These are phyloP conservation scores for Penicillium decumbens DNA, from an alignment of 2,329 filamentous ascomycete genomes.

Conservation along the genomic window DNA sequence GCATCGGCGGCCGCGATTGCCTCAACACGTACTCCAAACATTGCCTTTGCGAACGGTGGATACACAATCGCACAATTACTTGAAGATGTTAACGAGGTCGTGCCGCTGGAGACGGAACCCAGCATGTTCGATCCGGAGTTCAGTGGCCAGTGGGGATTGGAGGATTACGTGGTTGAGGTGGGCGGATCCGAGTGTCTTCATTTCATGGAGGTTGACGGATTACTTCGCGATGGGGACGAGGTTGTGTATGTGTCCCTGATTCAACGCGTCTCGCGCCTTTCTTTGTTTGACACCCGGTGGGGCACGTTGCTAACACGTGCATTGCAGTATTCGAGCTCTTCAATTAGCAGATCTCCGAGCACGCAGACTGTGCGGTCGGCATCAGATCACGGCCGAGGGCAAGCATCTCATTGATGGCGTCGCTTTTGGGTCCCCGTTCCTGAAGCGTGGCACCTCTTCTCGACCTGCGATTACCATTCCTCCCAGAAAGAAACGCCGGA, in stretches of 20 bases:
- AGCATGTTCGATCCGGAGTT: conserved; percentile 28
- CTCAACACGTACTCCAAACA: conserved; percentile 34
- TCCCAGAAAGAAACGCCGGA: conserved; percentile 64
- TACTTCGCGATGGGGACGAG: conserved; percentile 79
- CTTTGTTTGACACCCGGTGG: neutral
- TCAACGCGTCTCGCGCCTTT: neutral
- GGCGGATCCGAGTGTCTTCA: conserved; percentile 83
- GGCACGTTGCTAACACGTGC: neutral
- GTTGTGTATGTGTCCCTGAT: conserved; percentile 59
- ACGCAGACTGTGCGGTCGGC: conserved; percentile 67
- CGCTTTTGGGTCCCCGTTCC: conserved; percentile 70
- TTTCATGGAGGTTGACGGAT: conserved; percentile 65
- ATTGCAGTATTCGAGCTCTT: conserved; percentile 68
- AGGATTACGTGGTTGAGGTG: conserved; percentile 84
- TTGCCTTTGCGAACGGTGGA: conserved; percentile 44
- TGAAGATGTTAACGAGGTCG: conserved; percentile 69
- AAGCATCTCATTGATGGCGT: conserved; percentile 80
- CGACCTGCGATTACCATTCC: conserved; percentile 68
- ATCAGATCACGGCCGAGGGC: conserved; percentile 75
- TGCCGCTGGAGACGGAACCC: conserved; percentile 69
- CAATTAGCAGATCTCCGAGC: conserved; percentile 68
- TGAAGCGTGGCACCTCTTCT: conserved; percentile 53
- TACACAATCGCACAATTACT: conserved; percentile 72
- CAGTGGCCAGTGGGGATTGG: conserved; percentile 68
- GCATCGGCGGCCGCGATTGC: conserved; percentile 33